Evolutionary conservation across 805 yeast genomes (phyloP), one percentile per base, ranked within the genome.

Genomic region (Geotrichum ghanense): DNA sequence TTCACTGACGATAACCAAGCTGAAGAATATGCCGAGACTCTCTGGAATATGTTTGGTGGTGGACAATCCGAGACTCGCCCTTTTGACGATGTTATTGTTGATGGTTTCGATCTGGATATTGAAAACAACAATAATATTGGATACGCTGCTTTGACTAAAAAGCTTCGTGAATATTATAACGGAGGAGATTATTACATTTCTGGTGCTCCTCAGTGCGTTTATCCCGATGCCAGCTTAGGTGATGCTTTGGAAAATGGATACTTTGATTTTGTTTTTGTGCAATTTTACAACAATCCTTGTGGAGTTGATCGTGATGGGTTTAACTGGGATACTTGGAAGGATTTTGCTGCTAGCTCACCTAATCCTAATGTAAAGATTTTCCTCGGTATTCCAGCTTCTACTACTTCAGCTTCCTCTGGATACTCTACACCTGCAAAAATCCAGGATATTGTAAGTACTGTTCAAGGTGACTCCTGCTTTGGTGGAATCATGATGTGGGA

Each of bases 151-250:
- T 62, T 82, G 45, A 83, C 77, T 10, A 68, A 63, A 39, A 69
- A 72, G 54, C 56, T 79, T 51, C 67, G 75, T 53, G 48, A 50
- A 3, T 61, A 61, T 45, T 72, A 63, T 48, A 65, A 69, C 35
- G n/a, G 52, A 3, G 61, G 57, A 27, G 56, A 65, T 23, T 84
- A 79, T 67, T 84, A 81, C 61, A 67, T 87, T 41, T 78, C 94
- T 45, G 95, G 95, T 53, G 90, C 96, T 52, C 96, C 96, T 19
- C 95, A 87, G 68, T 89, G 96, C 68, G 81, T 78, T 22, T 83
- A 79, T 62, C 95, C 95, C 19, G 96, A 88, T 67, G 80, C 76
- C 43, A 73, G 64, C 41, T 60, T 81, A 40, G 82, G 84, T 76
- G 67, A 78, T 52, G 75, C 75, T 45, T 76, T 83, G 57, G 81